A percentile compares a stretch with the other conserved stretches of the same genome.
phyloP scores from a whole-genome alignment of 805 yeast genomes.

The Metschnikowia peoriensis region DNA sequence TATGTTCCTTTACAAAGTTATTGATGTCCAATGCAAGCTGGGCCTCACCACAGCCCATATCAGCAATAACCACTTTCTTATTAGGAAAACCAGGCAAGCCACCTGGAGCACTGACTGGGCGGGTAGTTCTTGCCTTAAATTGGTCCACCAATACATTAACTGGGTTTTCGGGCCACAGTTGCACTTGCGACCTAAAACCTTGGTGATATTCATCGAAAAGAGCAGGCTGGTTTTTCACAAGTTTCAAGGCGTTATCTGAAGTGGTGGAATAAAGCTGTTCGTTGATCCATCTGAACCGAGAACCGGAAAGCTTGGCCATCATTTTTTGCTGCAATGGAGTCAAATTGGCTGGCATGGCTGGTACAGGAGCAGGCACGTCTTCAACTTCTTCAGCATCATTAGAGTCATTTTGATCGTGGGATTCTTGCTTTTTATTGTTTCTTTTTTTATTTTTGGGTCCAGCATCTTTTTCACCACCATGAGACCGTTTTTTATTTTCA shows the following conservation, averaged over 20 bases:
- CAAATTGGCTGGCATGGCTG: conserved; percentile 41
- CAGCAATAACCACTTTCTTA: conserved; percentile 78
- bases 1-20: conserved; percentile 41
- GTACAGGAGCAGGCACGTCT: conserved; percentile 17
- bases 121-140: conserved; percentile 55
- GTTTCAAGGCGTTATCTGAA: conserved; percentile 70
- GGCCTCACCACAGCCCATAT: conserved; percentile 99
- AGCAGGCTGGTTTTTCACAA: conserved; percentile 79
- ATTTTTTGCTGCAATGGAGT: conserved; percentile 92
- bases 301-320: conserved; percentile 92
- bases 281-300: conserved; percentile 96
- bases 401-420: neutral
- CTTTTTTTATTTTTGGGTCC: neutral
- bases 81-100: conserved; percentile 78
- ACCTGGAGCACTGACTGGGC: conserved; percentile 90
- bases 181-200: conserved; percentile 94
- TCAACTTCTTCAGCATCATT: neutral
- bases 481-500: conserved; percentile 9
- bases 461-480: conserved; percentile 2
- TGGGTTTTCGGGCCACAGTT: conserved; percentile 98
- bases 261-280: conserved; percentile 90
- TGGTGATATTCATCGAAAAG: conserved; percentile 92
- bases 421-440: neutral
- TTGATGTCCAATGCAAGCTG: conserved; percentile 69
- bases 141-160: conserved; percentile 84